Evolutionary conservation across 2,329 filamentous ascomycete genomes (phyloP), one percentile per base, ranked within the genome.

Genomic region (Pseudocercospora crystallina): DNA sequence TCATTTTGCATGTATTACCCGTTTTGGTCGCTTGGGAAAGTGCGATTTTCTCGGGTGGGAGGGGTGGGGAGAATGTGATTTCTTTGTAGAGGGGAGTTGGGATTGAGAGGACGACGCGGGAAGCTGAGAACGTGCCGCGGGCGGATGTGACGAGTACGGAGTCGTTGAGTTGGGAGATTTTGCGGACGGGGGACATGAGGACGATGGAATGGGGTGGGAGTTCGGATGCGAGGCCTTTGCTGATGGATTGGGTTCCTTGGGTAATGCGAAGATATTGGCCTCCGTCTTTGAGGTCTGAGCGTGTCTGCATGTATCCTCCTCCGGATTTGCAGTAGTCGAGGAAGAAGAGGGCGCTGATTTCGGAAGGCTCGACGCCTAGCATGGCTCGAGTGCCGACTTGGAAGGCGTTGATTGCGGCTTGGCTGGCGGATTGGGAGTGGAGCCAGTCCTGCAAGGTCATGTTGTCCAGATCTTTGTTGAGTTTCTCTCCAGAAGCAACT

Each of bases 281-380:
- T 5, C 80, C 81, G 36, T 73, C 59, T 49, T 78, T 76, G 15
- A 68, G 60, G 57, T 83, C 80, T 1, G 78, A 80, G 0, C 77
- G 69, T 73, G 83, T 79, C 38, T 73, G 68, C 50, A 78, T 51
- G 2, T 83, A 65, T 0, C 81, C 80, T 4, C 74, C 74, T 2
- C 77, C 77, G 9, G 71, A 73, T 56, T 75, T 76, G 69, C 76
- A 78, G 65, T 83, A 82, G 58, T 80, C 71, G 15, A 84, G 68
- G 57, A 83, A 81, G 59, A 69, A 82, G 1, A 79, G 61, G 0
- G 80, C 79, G 5, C 73, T 76, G 4, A 81, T 59, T 10, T 82
- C 77, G 1, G 47, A 51, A 0, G 79, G 72, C 31, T 81, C 76
- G 1, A 73, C 64, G 1, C 80, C 80, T 1, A 80, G 64, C 73